A percentile compares a stretch with the other conserved stretches of the same genome.
Conservation (phyloP, 2,329 filamentous ascomycete genomes). For the Didymella sp. region DNA sequence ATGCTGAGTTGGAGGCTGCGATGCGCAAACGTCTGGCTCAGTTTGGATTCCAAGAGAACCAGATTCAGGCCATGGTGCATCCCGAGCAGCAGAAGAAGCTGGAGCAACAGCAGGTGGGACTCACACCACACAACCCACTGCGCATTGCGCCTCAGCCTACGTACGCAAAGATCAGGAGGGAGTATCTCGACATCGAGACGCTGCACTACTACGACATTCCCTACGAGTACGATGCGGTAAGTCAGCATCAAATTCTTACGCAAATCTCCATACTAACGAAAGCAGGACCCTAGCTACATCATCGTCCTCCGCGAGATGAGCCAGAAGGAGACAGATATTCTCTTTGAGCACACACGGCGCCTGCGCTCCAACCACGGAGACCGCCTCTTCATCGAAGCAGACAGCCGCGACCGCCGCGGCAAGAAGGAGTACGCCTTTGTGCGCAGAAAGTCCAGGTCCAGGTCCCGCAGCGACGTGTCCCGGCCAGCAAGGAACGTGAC, state of each 20-base stretch:
- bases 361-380: constrained; percentile 44
- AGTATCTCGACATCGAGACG: constrained; percentile 56
- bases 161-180: constrained; percentile 57
- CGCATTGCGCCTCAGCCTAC: constrained; percentile 49
- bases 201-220: constrained; percentile 57
- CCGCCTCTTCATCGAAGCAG: constrained; percentile 54
- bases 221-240: constrained; percentile 57
- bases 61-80: constrained; percentile 57
- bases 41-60: constrained; percentile 56
- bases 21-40: constrained; percentile 56
- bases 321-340: constrained; percentile 56
- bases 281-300: constrained; percentile 55
- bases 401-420: constrained; percentile 44
- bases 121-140: constrained; percentile 43
- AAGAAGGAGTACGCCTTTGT: constrained; percentile 57
- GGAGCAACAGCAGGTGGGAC: constrained; percentile 46
- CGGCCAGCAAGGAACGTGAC: constrained; percentile 42
- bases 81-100: constrained; percentile 52
- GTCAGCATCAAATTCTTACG: constrained; percentile 23
- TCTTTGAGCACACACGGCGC: constrained; percentile 59
- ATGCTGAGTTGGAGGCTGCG: constrained; percentile 53
- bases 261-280: constrained; percentile 9
- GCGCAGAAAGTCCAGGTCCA: constrained; percentile 41
- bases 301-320: constrained; percentile 60
- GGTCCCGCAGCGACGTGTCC: constrained; percentile 41